These are phyloP conservation scores for Pythium dissotocum DNA, from an alignment of 352 stramenopile species.

Conservation along the genomic window DNA sequence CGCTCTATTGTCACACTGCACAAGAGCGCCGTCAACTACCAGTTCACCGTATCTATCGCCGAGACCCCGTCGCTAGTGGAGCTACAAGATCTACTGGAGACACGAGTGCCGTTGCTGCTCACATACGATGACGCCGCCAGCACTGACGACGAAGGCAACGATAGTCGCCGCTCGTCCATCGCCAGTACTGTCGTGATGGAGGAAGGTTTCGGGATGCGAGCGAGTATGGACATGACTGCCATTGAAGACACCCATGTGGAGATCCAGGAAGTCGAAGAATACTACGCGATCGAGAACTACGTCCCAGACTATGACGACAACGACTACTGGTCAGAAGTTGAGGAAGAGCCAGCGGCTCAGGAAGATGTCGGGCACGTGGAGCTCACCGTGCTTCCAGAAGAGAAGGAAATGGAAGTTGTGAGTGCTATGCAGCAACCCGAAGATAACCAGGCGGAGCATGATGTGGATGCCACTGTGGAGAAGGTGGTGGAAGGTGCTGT, in stretches of 20 bases:
- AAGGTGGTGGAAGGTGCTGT: background rate
- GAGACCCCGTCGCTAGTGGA: constrained; percentile 33
- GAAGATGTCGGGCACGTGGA: constrained; percentile 4
- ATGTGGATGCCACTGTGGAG: background rate
- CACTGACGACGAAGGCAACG: background rate
- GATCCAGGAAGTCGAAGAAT: constrained; percentile 10
- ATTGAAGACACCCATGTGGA: background rate
- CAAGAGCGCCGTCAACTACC: constrained; percentile 54
- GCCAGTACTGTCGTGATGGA: constrained; percentile 19
- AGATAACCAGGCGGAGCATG: background rate
- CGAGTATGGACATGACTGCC: constrained; percentile 13
- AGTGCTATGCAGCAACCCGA: background rate
- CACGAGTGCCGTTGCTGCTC: constrained; percentile 21
- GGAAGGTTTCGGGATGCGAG: background rate
- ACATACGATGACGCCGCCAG: constrained; percentile 16
- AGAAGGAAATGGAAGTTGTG: background rate
- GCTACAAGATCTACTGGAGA: constrained; percentile 24
- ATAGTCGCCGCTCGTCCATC: constrained; percentile 17
- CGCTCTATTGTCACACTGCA: constrained; percentile 35
- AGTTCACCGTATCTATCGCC: constrained; percentile 56
- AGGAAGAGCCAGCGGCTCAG: background rate
- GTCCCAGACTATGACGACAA: constrained; percentile 9
- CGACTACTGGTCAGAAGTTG: constrained; percentile 11
- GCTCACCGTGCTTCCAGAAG: background rate
- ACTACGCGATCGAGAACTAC: constrained; percentile 13